Conservation (phyloP, 495 filamentous ascomycete species). For the Neurospora terricola region DNA sequence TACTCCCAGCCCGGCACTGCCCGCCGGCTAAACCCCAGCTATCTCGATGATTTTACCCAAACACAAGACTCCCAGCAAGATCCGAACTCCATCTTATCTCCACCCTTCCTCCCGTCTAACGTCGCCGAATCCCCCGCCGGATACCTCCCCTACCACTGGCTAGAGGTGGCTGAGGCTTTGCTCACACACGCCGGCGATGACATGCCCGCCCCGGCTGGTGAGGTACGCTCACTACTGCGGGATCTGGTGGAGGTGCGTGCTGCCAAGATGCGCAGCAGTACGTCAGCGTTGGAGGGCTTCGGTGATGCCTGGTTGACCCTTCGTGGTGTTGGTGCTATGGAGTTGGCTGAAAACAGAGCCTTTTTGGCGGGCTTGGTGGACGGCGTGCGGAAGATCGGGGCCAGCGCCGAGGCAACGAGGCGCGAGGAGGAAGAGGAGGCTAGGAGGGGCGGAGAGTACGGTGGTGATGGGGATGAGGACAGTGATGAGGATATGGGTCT, state of each 20-base stretch:
- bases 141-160: constrained; percentile 85
- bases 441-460: constrained; percentile 21
- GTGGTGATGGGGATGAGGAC: constrained; percentile 35
- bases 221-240: constrained; percentile 63
- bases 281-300: constrained; percentile 58
- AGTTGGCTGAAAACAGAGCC: constrained; percentile 74
- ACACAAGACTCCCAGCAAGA: neutral
- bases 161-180: constrained; percentile 77
- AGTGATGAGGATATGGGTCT: constrained; percentile 42
- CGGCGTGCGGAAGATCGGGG: constrained; percentile 61
- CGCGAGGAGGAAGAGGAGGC: constrained; percentile 45
- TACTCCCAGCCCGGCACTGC: constrained; percentile 23
- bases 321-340: constrained; percentile 83
- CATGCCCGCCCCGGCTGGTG: constrained; percentile 56
- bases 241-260: constrained; percentile 81
- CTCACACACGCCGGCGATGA: constrained; percentile 80
- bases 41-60: neutral
- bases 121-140: constrained; percentile 51
- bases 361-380: constrained; percentile 84
- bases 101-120: constrained; percentile 54
- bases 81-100: constrained; percentile 21
- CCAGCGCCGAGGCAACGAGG: constrained; percentile 44
- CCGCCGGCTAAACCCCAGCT: constrained; percentile 5
- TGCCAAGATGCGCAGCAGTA: constrained; percentile 74
- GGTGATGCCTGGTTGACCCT: constrained; percentile 59